Base-by-base conservation (phyloP, 2,329 filamentous ascomycete species). In the Cytospora piceicola region DNA sequence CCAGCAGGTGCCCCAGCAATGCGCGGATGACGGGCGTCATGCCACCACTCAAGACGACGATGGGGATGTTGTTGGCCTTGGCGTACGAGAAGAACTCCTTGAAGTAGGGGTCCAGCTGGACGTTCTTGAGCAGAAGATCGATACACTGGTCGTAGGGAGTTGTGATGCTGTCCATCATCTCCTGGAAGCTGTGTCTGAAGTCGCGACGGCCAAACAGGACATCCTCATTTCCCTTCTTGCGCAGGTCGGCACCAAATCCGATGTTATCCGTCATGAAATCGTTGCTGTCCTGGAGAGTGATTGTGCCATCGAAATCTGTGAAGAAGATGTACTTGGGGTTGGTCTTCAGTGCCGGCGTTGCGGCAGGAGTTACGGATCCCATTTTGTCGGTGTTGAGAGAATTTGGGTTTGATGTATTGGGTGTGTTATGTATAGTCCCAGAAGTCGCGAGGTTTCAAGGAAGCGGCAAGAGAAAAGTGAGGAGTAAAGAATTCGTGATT, bases 251-350 rank as follows among this genome's bases (percentile, higher is more conserved):
- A 59, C 95, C 95, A 75, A 90, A 97, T 69, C 95, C 95, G 68
- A 97, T 85, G 79, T 92, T 95, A 81, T 98, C 95, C 65, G 94
- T 97, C 88, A 94, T 82, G 77, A 78, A 86, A 78, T 87, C 86
- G 75, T 89, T 90, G 75, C 82, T 85, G 78, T 89, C 87, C 73
- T 85, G 81, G 63, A 83, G 84, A 58, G 94, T 97, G 76, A 97
- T 94, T 62, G 94, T 98, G 74, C 95, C 95, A 79, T 99, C 95
- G 76, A 98, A 98, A 81, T 99, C 95, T 72, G 94, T 97, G 83
- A 98, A 98, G 86, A 99, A 97, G 82, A 99, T 94, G 82, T 92
- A 91, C 80, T 93, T 91, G 60, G 94, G 94, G 76, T 90, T 88
- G 65, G 83, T 88, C 73, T 81, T 81, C 76, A 89, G 79, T 54